A percentile compares a stretch with the other conserved stretches of the same genome.
These are phyloP conservation scores for Planoprotostelium fungivorum DNA, from an alignment of 78 protist genomes.

Conservation along the genomic window DNA sequence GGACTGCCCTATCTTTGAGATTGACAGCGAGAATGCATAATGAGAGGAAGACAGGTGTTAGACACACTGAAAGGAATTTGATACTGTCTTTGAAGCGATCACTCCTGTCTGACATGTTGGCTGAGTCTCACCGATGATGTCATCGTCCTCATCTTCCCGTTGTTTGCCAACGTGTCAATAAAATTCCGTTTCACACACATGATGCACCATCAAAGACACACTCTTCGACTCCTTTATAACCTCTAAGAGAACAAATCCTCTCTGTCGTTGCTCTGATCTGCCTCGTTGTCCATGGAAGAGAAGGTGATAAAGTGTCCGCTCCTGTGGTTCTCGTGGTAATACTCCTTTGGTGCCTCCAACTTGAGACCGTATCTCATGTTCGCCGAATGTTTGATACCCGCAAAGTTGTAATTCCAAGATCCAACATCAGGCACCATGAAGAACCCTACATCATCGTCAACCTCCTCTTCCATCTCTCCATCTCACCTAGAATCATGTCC, in stretches of 20 bases:
- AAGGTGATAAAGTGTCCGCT: conserved; percentile 91
- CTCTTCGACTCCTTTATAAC: too few relatives aligned
- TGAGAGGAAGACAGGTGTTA: background rate
- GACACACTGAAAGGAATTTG: background rate
- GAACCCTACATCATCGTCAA: conserved; percentile 66
- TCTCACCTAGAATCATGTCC: conserved; percentile 77
- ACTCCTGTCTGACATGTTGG: too few relatives aligned
- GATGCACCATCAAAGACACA: too few relatives aligned
- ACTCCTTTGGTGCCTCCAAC: conserved; percentile 91
- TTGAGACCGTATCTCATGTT: conserved; percentile 88
- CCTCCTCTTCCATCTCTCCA: background rate
- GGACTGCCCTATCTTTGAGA: background rate
- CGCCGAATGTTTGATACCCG: conserved; percentile 86
- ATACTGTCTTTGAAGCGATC: background rate
- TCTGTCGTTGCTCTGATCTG: background rate
- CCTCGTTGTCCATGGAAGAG: background rate
- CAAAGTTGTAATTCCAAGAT: conserved; percentile 97
- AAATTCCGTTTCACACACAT: too few relatives aligned
- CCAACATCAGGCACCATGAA: conserved; percentile 96
- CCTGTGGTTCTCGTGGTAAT: conserved; percentile 96
- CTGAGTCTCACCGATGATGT: too few relatives aligned
- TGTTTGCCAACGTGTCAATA: too few relatives aligned
- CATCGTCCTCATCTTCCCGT: too few relatives aligned
- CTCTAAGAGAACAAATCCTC: background rate
- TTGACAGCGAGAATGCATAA: background rate